A percentile compares a stretch with the other conserved stretches of the same genome.
Evolutionary conservation across 164 flowering plant species (phyloP).

Genomic region (Liquidambar formosana): DNA sequence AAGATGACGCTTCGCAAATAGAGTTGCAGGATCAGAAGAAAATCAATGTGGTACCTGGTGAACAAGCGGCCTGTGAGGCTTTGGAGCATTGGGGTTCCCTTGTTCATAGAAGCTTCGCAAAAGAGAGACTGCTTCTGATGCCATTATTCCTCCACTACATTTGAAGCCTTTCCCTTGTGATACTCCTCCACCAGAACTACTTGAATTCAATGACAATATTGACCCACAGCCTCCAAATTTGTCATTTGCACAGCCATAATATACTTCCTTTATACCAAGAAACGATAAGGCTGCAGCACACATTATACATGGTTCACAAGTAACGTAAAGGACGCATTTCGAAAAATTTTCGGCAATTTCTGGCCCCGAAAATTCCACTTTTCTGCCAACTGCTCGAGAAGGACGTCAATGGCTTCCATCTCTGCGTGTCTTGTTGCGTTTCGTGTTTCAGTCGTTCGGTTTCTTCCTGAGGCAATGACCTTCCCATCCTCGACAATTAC

Average conservation of each 20-base stretch:
- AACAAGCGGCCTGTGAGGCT: conserved; percentile 62
- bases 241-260: conserved; percentile 90
- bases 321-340: conserved; percentile 76
- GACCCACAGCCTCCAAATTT: conserved; percentile 99
- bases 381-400: conserved; percentile 74
- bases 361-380: conserved; percentile 46
- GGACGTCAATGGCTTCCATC: conserved; percentile 86
- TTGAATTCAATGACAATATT: conserved; percentile 69
- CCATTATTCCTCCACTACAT: conserved; percentile 84
- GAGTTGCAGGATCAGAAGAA: too few relatives aligned
- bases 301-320: conserved; percentile 99
- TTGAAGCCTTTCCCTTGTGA: conserved; percentile 48
- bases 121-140: conserved; percentile 80
- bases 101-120: conserved; percentile 84
- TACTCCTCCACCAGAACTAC: conserved; percentile 31
- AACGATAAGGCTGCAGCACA: conserved; percentile 87
- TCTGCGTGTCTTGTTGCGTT: conserved; percentile 96
- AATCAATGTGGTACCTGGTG: conserved; percentile 17
- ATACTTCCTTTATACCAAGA: conserved; percentile 83
- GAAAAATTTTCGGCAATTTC: conserved; percentile 67
- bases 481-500: conserved; percentile 72
- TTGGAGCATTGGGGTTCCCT: conserved; percentile 91
- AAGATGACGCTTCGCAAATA: too few relatives aligned
- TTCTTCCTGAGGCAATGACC: conserved; percentile 79
- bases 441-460: conserved; percentile 82